Percentiles rank a stretch among this genome's conserved stretches.
These are phyloP conservation scores for Fusarium sp. DNA, from an alignment of 2,329 filamentous ascomycete species.

Conservation along the genomic window DNA sequence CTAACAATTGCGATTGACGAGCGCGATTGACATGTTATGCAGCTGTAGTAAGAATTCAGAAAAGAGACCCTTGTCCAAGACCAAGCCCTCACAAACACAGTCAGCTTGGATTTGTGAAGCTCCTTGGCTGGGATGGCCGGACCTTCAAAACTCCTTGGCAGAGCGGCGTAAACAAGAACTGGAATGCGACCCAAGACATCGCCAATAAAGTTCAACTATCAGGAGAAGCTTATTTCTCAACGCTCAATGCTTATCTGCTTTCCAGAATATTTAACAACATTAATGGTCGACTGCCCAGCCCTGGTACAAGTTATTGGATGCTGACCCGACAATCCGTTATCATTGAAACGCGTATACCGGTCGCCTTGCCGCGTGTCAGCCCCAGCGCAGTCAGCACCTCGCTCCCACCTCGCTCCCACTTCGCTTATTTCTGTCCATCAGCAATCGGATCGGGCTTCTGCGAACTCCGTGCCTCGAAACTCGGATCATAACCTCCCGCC, in stretches of 20 bases:
- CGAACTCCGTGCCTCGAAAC: not conserved
- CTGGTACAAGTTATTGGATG: not conserved
- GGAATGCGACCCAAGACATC: not conserved
- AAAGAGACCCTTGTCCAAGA: not conserved
- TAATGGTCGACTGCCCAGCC: not conserved
- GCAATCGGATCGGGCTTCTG: not conserved
- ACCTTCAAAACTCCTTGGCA: not conserved
- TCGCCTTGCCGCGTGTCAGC: not conserved
- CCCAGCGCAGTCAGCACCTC: constrained; percentile 1
- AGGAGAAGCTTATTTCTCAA: not conserved
- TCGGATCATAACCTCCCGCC: not conserved
- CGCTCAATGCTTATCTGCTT: not conserved
- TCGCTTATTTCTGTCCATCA: not conserved
- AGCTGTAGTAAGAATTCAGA: not conserved
- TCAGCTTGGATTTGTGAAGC: not conserved
- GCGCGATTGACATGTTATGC: not conserved
- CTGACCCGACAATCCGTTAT: not conserved
- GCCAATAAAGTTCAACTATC: not conserved
- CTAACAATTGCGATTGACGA: not conserved
- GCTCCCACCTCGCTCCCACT: not conserved
- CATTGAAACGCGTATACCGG: not conserved
- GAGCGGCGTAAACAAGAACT: too few relatives aligned
- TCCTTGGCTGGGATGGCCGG: not conserved
- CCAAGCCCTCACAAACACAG: not conserved
- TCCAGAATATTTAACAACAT: not conserved